Evolutionary conservation across 1,284 basidiomycete species (phyloP).

Genomic region (Moesziomyces globuligerus): DNA sequence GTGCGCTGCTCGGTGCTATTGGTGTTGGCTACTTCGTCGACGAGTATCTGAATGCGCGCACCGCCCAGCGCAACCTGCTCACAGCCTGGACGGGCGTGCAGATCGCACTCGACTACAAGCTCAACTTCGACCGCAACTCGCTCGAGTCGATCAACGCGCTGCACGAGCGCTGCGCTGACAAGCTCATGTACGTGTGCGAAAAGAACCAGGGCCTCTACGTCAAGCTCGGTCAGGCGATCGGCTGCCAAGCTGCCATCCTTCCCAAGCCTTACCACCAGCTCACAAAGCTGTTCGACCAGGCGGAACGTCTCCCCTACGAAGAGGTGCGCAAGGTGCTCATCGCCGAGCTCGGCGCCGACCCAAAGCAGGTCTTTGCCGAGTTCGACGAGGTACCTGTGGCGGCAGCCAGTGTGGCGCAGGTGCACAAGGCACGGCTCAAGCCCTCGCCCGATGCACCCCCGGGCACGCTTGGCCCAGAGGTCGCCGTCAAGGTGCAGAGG

Average conservation of each 20-base stretch:
- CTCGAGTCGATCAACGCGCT: conserved; percentile 53
- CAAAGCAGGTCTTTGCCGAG: conserved; percentile 48
- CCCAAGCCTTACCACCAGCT: conserved; percentile 60
- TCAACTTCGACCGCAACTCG: conserved; percentile 55
- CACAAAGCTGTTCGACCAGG: conserved; percentile 60
- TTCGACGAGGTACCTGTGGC: conserved; percentile 55
- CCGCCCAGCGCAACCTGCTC: conserved; percentile 50
- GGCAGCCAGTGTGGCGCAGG: conserved; percentile 59
- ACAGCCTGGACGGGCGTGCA: conserved; percentile 49
- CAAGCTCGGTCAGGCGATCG: conserved; percentile 62
- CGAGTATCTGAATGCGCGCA: conserved; percentile 42
- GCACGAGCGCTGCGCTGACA: conserved; percentile 55
- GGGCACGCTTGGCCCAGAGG: conserved; percentile 36
- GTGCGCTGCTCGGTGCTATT: conserved; percentile 9
- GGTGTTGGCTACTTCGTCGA: conserved; percentile 35
- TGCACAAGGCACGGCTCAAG: conserved; percentile 54
- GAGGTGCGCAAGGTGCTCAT: conserved; percentile 51
- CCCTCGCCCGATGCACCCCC: conserved; percentile 9
- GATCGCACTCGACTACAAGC: conserved; percentile 62
- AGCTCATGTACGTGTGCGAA: conserved; percentile 57
- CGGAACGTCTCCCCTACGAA: conserved; percentile 45
- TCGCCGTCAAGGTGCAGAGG: conserved; percentile 62
- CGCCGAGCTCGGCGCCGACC: conserved; percentile 46
- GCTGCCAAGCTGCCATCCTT: conserved; percentile 53
- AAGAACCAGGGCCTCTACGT: conserved; percentile 58